These are phyloP conservation scores for Catunica adiposa DNA, from an alignment of 2,329 filamentous ascomycete species.

Conservation along the genomic window DNA sequence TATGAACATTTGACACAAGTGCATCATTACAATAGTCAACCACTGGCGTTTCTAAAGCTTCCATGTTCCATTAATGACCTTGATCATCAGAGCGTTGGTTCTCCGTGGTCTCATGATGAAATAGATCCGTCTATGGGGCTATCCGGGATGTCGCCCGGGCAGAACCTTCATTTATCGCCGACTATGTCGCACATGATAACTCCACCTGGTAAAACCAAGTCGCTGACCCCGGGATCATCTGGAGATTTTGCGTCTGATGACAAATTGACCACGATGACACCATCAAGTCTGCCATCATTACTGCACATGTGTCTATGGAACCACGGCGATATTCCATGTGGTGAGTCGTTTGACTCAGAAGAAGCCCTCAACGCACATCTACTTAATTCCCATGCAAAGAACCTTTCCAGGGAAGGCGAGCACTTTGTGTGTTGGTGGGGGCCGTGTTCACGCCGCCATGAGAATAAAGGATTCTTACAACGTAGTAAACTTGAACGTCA, in stretches of 20 bases:
- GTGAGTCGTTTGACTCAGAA: conserved; percentile 25
- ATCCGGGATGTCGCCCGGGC: neutral
- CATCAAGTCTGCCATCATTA: neutral
- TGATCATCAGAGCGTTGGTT: conserved; percentile 3
- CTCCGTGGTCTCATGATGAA: conserved; percentile 9
- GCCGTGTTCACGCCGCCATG: conserved; percentile 30
- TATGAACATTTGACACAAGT: conserved; percentile 13
- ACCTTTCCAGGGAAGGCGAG: conserved; percentile 26
- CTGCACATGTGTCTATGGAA: conserved; percentile 9
- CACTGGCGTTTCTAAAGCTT: conserved; percentile 9
- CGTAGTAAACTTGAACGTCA: conserved; percentile 49
- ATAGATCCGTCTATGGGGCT: neutral
- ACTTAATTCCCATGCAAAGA: conserved; percentile 32
- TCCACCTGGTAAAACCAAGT: neutral
- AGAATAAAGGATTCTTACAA: conserved; percentile 35
- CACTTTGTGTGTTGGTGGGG: conserved; percentile 41
- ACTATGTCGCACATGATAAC: neutral
- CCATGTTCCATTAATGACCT: conserved; percentile 12
- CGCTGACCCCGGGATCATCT: conserved; percentile 3
- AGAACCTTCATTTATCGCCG: neutral
- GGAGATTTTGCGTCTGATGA: neutral
- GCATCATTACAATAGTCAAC: conserved; percentile 12
- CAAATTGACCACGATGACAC: neutral
- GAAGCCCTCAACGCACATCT: conserved; percentile 40
- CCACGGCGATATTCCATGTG: conserved; percentile 19